Base-by-base conservation (phyloP, 2,329 filamentous ascomycete species). In the Pseudopyricularia cyperi region DNA sequence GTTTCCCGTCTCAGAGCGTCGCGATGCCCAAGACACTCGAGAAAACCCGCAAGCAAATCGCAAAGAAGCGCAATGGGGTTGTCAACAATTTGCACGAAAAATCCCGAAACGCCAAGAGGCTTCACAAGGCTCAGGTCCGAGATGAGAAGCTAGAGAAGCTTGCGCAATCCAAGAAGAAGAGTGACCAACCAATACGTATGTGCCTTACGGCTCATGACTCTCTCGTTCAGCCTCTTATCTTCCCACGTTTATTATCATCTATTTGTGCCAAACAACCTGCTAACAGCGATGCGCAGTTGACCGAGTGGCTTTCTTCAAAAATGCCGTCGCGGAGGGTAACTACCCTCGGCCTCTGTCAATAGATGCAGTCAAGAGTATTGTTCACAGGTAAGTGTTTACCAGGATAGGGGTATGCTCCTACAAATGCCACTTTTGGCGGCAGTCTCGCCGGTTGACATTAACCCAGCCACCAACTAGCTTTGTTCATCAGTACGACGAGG, bases 11-110 rank as follows among this genome's bases (percentile, higher is more conserved):
- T 24, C 7, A 15, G 2, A 24, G 11, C 37, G 28, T 11, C 28
- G 61, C 35, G 24, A 95, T 95, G 89, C 79, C 87, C 14, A 85
- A 82, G 63, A 80, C 83, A 46, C 70, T 96, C 7, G 72, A 80
- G 57, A 97, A 96, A 65, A 86, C 93, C 19, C 80, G 86, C 56
- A 97, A 97, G 71, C 82, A 89, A 57, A 91, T 97, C 57, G 73
- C 82, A 33, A 95, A 95, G 72, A 96, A 96, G 76, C 82, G 85
- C 58, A 80, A 82, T 57, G 81, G 82, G 19, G 80, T 82, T 37
- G 76, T 88, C 47, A 82, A 83, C 30, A 76, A 84, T 12, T 75
- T 97, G 22, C 91, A 97, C 63, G 85, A 89, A 67, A 89, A 89
- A 65, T 95, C 89, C 55, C 78, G 93, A 58, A 88, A 97, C 71